These are phyloP conservation scores for Begonia peltatifolia DNA, from an alignment of 306 rosid genomes.

Conservation along the genomic window DNA sequence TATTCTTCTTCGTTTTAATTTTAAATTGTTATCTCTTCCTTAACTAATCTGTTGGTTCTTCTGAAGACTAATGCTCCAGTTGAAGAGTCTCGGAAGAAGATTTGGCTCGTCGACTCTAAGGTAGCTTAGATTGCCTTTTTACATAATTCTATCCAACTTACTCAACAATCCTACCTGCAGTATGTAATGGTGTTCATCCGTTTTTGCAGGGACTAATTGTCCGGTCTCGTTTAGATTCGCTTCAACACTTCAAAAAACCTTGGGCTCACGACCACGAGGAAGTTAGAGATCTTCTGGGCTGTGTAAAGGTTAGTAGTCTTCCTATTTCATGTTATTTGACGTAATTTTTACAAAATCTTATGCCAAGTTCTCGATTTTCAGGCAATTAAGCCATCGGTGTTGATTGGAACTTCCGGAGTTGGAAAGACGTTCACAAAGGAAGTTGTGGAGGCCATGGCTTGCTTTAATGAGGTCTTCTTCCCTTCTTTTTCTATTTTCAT, in stretches of 20 bases:
- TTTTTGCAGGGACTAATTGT: constrained; percentile 72
- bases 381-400: constrained; percentile 90
- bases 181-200: not conserved
- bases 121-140: constrained; percentile 19
- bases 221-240: constrained; percentile 56
- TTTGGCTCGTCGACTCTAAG: constrained; percentile 98
- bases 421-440: constrained; percentile 92
- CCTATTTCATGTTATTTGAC: constrained; percentile 1
- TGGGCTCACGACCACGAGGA: constrained; percentile 97
- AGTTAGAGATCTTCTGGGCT: constrained; percentile 55
- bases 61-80: constrained; percentile 61
- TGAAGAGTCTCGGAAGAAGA: constrained; percentile 79
- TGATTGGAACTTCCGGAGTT: constrained; percentile 87
- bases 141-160: too few relatives aligned
- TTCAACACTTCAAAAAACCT: constrained; percentile 90
- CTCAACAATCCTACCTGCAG: not conserved
- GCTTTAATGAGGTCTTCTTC: constrained; percentile 56
- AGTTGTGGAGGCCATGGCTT: constrained; percentile 87
- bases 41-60: not conserved
- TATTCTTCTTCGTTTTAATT: not conserved
- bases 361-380: constrained; percentile 14
- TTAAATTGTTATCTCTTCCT: not conserved
- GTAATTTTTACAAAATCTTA: constrained; percentile 5
- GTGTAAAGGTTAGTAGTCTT: constrained; percentile 50
- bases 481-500: not conserved